Evolutionary conservation across 192 early-diverging fungal genomes (phyloP).

Genomic region (Physocladia obscura): DNA sequence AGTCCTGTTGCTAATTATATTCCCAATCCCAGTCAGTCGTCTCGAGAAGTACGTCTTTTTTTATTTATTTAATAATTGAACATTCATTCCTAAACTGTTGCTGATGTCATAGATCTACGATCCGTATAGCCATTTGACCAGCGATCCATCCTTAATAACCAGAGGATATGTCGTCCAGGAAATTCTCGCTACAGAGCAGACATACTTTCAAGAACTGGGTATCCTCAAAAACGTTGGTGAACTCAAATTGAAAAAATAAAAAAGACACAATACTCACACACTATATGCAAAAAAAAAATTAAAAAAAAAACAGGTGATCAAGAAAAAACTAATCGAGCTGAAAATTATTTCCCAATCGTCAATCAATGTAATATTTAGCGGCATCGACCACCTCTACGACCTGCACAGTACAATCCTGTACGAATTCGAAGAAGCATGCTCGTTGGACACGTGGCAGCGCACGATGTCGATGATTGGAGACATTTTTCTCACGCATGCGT

Average conservation of each 20-base stretch:
- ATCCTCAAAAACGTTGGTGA: slow-evolving; percentile 43
- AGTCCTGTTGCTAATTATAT: too few species aligned
- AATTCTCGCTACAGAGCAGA: slow-evolving; percentile 46
- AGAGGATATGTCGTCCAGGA: slow-evolving; percentile 45
- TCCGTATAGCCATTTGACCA: neutral
- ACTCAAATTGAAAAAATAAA: too few species aligned
- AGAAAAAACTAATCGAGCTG: slow-evolving; percentile 32
- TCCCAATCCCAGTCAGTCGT: too few species aligned
- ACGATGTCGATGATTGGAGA: slow-evolving; percentile 35
- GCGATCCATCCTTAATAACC: slow-evolving; percentile 1
- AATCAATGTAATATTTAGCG: slow-evolving; percentile 45
- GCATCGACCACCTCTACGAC: slow-evolving; percentile 38
- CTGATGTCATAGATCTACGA: neutral
- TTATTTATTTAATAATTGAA: too few species aligned
- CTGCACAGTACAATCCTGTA: slow-evolving; percentile 42
- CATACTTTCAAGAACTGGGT: slow-evolving; percentile 39
- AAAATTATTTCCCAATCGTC: slow-evolving; percentile 35
- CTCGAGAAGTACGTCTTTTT: too few species aligned
- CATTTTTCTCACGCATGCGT: slow-evolving; percentile 43
- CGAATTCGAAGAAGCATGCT: slow-evolving; percentile 39
- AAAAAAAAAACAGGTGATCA: too few species aligned
- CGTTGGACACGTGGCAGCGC: slow-evolving; percentile 32
- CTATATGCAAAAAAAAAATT: too few species aligned
- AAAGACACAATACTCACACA: too few species aligned
- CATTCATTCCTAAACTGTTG: too few species aligned